These are phyloP conservation scores for Suillus subaureus DNA, from an alignment of 768 basidiomycete genomes.

Conservation along the genomic window DNA sequence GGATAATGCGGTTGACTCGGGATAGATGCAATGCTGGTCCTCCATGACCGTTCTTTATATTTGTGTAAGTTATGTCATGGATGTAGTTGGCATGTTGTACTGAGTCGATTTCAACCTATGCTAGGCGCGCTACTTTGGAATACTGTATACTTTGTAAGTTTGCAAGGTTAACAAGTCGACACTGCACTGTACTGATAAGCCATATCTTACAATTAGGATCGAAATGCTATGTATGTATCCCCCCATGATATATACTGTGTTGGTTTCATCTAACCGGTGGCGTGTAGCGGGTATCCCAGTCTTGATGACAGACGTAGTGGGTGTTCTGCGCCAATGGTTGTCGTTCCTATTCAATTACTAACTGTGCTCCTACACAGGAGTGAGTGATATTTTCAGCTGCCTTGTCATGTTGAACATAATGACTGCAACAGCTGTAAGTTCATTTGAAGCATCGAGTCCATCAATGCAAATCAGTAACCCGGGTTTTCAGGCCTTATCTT, in stretches of 20 bases:
- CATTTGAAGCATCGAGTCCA: neutral
- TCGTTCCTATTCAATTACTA: neutral
- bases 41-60: neutral
- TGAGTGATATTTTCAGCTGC: neutral
- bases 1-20: neutral
- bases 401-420: neutral
- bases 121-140: neutral
- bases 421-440: neutral
- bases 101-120: neutral
- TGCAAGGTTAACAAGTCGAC: neutral
- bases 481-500: neutral
- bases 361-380: neutral
- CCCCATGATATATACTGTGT: neutral
- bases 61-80: neutral
- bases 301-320: neutral
- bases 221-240: neutral
- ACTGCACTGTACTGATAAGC: neutral
- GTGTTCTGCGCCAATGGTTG: neutral
- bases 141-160: neutral
- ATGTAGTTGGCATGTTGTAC: neutral
- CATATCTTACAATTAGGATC: neutral
- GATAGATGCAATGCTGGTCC: neutral
- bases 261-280: neutral
- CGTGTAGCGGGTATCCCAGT: neutral
- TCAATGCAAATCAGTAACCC: neutral